These are phyloP conservation scores for Kuraishia hungarica DNA, from an alignment of 805 yeast species.

Conservation along the genomic window DNA sequence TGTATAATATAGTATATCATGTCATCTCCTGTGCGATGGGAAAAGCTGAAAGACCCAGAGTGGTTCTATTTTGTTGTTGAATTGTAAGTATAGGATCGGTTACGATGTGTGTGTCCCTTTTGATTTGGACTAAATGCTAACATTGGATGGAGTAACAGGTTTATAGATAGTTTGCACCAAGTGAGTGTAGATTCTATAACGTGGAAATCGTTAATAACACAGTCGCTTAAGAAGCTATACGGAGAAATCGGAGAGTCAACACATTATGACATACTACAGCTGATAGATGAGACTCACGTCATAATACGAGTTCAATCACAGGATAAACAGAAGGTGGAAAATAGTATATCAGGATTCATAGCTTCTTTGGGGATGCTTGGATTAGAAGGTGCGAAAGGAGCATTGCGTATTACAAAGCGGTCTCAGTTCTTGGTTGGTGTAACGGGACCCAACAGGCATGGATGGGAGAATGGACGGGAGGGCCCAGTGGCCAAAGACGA, in stretches of 20 bases:
- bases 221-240: slow-evolving; percentile 13
- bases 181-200: slow-evolving; percentile 10
- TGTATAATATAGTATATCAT: neutral
- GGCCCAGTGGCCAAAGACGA: no score
- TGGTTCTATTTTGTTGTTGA: slow-evolving; percentile 9
- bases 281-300: slow-evolving; percentile 1
- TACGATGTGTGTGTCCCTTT: neutral
- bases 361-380: slow-evolving; percentile 7
- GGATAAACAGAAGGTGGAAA: slow-evolving; percentile 12
- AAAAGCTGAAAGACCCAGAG: slow-evolving; percentile 7
- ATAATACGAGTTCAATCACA: slow-evolving; percentile 14
- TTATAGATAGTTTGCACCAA: neutral
- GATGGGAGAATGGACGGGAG: neutral
- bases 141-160: neutral
- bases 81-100: slow-evolving; percentile 7
- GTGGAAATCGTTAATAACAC: slow-evolving; percentile 17
- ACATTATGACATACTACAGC: slow-evolving; percentile 16
- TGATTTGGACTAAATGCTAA: neutral
- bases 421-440: slow-evolving; percentile 17
- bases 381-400: slow-evolving; percentile 1
- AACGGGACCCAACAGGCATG: slow-evolving; percentile 15
- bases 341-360: slow-evolving; percentile 10
- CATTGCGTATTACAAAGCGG: slow-evolving; percentile 7
- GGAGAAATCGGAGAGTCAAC: slow-evolving; percentile 19
- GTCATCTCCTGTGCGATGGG: neutral